A percentile compares a stretch with the other conserved stretches of the same genome.
Evolutionary conservation across 73 alveolate species (phyloP).

Genomic region (Stentor roeselii): DNA sequence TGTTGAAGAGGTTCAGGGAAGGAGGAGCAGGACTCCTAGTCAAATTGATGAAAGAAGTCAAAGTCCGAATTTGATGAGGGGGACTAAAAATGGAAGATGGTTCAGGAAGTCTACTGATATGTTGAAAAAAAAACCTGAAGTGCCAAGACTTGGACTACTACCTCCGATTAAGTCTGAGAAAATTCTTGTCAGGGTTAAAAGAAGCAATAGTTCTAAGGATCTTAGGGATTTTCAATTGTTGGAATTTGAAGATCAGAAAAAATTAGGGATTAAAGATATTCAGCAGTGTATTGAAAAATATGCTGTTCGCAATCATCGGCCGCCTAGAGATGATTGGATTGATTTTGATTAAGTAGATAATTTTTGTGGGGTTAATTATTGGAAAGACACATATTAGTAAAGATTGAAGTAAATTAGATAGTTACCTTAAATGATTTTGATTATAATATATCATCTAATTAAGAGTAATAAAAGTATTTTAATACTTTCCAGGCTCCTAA

Average conservation of each 20-base stretch:
- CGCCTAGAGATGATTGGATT: background rate
- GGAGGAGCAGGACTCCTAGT: background rate
- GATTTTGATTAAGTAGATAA: no score
- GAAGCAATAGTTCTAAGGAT: background rate
- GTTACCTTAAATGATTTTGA: no score
- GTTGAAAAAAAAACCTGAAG: background rate
- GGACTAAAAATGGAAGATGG: background rate
- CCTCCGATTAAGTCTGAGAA: background rate
- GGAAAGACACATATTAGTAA: no score
- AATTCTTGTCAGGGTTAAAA: background rate
- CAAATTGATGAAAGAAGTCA: background rate
- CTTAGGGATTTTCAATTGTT: background rate
- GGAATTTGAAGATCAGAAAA: background rate
- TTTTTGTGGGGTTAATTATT: no score
- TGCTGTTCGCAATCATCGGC: background rate
- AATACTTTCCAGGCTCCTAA: no score
- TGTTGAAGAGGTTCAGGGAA: background rate
- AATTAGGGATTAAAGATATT: background rate
- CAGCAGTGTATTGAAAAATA: background rate
- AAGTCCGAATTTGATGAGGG: background rate
- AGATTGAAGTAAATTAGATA: no score
- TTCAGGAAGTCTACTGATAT: background rate
- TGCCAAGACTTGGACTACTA: background rate
- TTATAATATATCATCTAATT: no score
- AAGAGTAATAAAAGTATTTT: no score